Percentiles rank a stretch among this genome's conserved stretches.
phyloP scores from a whole-genome alignment of 2,329 filamentous ascomycete genomes.

The Eutypella sp. region DNA sequence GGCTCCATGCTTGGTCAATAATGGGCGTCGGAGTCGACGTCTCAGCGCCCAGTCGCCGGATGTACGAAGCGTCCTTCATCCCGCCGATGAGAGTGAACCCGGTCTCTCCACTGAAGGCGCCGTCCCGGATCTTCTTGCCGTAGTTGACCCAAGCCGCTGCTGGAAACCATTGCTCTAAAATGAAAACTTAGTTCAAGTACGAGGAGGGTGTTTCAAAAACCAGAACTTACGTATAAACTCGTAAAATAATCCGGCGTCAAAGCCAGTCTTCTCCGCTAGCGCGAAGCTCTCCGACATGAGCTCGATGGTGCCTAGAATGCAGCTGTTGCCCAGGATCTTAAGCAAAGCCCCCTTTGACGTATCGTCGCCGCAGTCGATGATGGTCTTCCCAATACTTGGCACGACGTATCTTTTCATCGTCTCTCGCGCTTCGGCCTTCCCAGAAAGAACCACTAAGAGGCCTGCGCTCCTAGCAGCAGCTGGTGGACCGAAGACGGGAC shows the following conservation, averaged over 20 bases:
- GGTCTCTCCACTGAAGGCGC: constrained; percentile 7
- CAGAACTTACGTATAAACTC: constrained; percentile 8
- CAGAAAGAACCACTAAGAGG: constrained; percentile 4
- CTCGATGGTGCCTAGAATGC: constrained; percentile 9
- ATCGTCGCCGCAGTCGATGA: constrained; percentile 5
- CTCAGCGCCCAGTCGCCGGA: constrained; percentile 6
- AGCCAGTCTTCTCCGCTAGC: constrained; percentile 8
- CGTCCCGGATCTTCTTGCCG: constrained; percentile 8
- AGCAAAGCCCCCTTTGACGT: constrained; percentile 6
- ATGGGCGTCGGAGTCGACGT: constrained; percentile 9
- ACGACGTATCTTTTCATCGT: constrained; percentile 3
- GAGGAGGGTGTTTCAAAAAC: not conserved
- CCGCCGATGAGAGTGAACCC: constrained; percentile 7
- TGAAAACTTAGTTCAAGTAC: not conserved
- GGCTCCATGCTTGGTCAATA: constrained; percentile 8
- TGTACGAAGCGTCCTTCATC: constrained; percentile 8
- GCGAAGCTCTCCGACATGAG: constrained; percentile 9
- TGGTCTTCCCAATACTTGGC: constrained; percentile 1
- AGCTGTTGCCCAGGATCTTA: constrained; percentile 8
- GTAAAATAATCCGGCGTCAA: constrained; percentile 5
- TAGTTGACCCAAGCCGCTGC: constrained; percentile 8
- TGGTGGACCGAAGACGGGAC: constrained; percentile 5
- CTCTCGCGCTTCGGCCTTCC: not conserved
- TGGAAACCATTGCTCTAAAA: constrained; percentile 7
- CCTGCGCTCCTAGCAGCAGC: constrained; percentile 1